Evolutionary conservation across 345 rosid genomes (phyloP), one percentile per base, ranked within the genome.

Genomic region (Ricinus communis): DNA sequence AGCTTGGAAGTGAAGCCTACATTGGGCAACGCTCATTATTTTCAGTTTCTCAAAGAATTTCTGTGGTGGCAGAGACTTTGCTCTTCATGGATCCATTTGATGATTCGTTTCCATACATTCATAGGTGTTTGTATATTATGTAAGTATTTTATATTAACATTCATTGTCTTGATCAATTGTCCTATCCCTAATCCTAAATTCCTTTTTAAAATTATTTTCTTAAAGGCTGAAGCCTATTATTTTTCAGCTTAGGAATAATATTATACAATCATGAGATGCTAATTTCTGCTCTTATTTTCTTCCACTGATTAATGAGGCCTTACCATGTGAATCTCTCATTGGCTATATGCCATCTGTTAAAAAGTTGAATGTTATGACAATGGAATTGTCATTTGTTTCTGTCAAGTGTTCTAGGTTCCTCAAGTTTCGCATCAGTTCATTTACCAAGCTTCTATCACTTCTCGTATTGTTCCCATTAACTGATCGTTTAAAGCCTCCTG

Each of bases 61-160:
- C 85, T 54, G 60, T 65, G 8, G 58, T 85, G 25, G 97, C 96
- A 12, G 96, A 92, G 78, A 87, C 76, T 47, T 38, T 89, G 77
- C 86, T 95, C 27, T 83, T 85, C 76, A 65, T 79, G 66, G 94
- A 95, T 79, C 98, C 99, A 70, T 95, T 90, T 81, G 93, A 90
- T 67, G 90, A 80, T 63, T 80, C 81, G 62, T 92, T 92, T 71
- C 72, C 87, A 60, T 74, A 73, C 70, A 80, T 89, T 83, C 90
- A 95, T 43, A 83, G 80, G 59, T 84, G 83, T 71, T 79, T 87
- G 87, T 90, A 85, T 80, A 73, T 83, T 65, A 65, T 89, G 97
- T 89, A 82, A 86, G 96, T 81, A 65, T 53, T 47, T 47, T 36
- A 27, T 67, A 53, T 18, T 45, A 43, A 21, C 15, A 66, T 55